Conservation (phyloP, 2,329 filamentous ascomycete genomes). For the Graphiopsis chlorocephala region DNA sequence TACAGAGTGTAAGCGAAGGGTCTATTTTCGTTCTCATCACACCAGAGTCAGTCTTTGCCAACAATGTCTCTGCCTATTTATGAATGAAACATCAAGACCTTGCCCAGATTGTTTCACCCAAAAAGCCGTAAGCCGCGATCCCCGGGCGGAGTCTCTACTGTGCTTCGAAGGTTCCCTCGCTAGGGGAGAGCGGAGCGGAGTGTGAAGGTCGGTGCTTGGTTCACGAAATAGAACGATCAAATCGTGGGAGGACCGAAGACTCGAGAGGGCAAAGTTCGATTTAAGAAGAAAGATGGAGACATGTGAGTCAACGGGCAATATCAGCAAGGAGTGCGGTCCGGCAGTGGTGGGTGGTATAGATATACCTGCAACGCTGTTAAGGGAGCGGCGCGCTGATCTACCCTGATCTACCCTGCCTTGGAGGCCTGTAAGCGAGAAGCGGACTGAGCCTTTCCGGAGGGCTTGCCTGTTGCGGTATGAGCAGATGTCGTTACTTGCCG, state of each 20-base stretch:
- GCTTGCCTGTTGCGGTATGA: background rate
- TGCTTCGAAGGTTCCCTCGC: background rate
- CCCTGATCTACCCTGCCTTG: background rate
- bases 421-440: background rate
- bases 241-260: background rate
- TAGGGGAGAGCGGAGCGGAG: background rate
- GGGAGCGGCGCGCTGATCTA: background rate
- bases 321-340: background rate
- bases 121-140: background rate
- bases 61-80: background rate
- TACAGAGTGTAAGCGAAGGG: background rate
- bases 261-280: background rate
- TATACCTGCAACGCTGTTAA: background rate
- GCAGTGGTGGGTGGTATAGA: background rate
- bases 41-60: background rate
- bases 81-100: background rate
- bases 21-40: background rate
- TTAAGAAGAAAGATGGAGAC: conserved; percentile 1
- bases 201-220: background rate
- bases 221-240: background rate
- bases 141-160: background rate
- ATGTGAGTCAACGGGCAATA: conserved; percentile 2
- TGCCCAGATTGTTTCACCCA: background rate
- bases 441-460: background rate
- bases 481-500: background rate